These are phyloP conservation scores for Trichophyton benhamiae DNA, from an alignment of 2,329 filamentous ascomycete genomes.

Conservation along the genomic window DNA sequence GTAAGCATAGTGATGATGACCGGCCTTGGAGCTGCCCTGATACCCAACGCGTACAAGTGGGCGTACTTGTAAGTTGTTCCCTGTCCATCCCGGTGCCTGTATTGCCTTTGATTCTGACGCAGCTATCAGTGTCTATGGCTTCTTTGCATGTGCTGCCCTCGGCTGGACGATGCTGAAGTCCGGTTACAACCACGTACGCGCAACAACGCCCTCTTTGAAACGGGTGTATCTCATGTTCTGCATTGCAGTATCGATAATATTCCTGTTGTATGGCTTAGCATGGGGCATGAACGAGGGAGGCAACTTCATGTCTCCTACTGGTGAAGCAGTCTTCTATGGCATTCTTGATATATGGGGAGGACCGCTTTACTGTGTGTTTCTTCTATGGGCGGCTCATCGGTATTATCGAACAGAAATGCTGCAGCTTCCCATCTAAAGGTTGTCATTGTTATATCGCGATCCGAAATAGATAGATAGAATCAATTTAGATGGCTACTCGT, in stretches of 20 bases:
- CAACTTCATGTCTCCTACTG: neutral
- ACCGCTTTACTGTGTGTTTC: neutral
- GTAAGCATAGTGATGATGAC: neutral
- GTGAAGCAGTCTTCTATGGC: neutral
- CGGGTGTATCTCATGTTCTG: neutral
- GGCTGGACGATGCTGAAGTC: neutral
- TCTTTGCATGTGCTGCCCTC: neutral
- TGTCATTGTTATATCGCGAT: too few species aligned
- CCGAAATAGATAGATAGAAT: too few species aligned
- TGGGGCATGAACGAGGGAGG: neutral
- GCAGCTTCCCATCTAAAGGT: too few species aligned
- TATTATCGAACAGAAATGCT: neutral
- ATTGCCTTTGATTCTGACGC: too few species aligned
- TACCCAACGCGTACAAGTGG: neutral
- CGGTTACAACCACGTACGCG: neutral
- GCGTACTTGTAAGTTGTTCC: neutral
- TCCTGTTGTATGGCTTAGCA: neutral
- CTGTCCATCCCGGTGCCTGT: neutral
- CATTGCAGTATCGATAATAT: neutral
- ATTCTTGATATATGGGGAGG: neutral
- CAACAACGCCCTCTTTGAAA: neutral
- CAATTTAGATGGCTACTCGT: too few species aligned
- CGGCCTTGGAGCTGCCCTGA: neutral
- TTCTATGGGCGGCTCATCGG: neutral
- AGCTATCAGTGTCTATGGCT: neutral